Evolutionary conservation across 2,329 filamentous ascomycete genomes (phyloP), one percentile per base, ranked within the genome.

Genomic region (Diaporthe velutina): DNA sequence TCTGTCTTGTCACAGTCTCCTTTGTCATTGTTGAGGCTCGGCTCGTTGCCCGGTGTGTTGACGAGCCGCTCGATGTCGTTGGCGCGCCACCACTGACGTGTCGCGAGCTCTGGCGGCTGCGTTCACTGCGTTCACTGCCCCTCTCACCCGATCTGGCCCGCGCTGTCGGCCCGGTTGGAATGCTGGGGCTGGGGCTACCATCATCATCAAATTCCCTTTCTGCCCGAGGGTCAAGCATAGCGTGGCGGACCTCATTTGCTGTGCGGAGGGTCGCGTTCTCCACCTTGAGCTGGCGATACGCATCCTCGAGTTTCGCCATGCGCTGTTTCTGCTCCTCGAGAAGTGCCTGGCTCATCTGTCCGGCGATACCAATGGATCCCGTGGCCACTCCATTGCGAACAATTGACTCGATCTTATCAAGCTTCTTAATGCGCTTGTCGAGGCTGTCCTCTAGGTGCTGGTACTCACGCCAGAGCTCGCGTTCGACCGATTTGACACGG

Each of bases 381-480:
- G 84, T 82, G 2, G 90, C 88, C 22, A 92, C 84, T 22, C 88
- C 90, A 78, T 92, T 93, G 75, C 93, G 90, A 54, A 97, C 91
- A 55, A 95, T 90, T 22, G 92, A 91, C 83, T 99, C 97, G 0
- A 99, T 88, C 3, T 94, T 91, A 77, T 98, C 96, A 40, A 99
- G 90, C 78, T 95, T 95, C 86, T 97, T 97, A 75, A 93, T 90
- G 22, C 95, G 92, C 35, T 92, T 85, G 71, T 97, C 94, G 38
- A 98, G 90, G 50, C 92, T 94, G 78, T 92, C 92, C 83, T 98
- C 95, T 1, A 99, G 88, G 0, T 90, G 91, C 80, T 97, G 94
- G 80, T 98, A 98, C 80, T 98, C 96, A 77, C 95, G 94, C 86
- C 93, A 93, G n/a, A 98, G 85, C 75, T 98, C 94, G 66, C 94